Percentiles rank a stretch among this genome's conserved stretches.
Evolutionary conservation across 306 rosid species (phyloP).

Genomic region (Canavalia ensiformis): DNA sequence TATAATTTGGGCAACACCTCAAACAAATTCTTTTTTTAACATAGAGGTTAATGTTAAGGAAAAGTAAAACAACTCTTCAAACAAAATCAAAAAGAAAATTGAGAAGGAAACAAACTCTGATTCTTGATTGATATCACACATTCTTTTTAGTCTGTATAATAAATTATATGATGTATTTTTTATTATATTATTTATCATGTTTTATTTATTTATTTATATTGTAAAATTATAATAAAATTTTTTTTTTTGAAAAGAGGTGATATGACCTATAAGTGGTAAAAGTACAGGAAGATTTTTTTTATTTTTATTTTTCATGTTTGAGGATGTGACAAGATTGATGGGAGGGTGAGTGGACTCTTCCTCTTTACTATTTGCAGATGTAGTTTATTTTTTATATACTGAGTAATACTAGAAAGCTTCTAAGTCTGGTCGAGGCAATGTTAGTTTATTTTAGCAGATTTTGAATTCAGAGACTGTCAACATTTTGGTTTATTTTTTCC

Average conservation of each 20-base stretch:
- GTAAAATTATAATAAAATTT: too few species aligned
- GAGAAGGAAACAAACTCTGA: constrained; percentile 50
- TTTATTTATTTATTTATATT: too few species aligned
- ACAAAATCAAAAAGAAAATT: constrained; percentile 40
- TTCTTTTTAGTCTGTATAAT: neutral
- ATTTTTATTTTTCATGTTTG: constrained; percentile 38
- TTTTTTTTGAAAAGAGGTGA: too few species aligned
- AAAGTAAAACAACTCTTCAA: constrained; percentile 57
- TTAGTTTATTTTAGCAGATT: constrained; percentile 48
- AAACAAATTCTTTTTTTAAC: neutral
- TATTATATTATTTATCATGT: too few species aligned
- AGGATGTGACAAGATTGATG: constrained; percentile 74
- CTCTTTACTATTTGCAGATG: constrained; percentile 51
- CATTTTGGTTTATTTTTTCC: constrained; percentile 52
- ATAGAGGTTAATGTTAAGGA: constrained; percentile 55
- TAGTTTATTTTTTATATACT: constrained; percentile 50
- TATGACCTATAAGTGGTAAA: constrained; percentile 53
- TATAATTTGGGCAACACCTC: constrained; percentile 48
- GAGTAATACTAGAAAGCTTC: constrained; percentile 56
- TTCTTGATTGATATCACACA: constrained; percentile 57
- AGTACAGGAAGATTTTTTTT: constrained; percentile 47
- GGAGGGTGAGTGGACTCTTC: constrained; percentile 68
- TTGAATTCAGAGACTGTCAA: constrained; percentile 55
- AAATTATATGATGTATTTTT: too few species aligned
- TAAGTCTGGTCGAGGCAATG: constrained; percentile 8